phyloP scores from a whole-genome alignment of 805 yeast genomes.

The Tetrapisispora pingtungensis region DNA sequence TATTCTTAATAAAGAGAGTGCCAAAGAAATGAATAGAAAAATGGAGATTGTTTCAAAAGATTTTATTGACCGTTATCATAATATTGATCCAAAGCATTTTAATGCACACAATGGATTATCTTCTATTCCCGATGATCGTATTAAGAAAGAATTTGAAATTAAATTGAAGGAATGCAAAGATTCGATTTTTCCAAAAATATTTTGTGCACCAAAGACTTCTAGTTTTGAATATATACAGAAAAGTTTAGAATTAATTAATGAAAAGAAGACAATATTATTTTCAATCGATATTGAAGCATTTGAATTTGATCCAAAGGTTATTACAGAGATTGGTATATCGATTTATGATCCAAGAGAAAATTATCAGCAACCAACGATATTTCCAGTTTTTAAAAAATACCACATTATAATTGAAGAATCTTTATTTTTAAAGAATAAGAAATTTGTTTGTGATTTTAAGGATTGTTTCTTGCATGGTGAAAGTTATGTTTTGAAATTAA shows the following conservation, averaged over 20 bases:
- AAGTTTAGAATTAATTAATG: constrained; percentile 11
- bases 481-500: constrained; percentile 33
- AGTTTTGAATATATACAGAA: constrained; percentile 15
- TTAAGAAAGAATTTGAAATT: constrained; percentile 7
- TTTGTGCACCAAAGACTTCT: constrained; percentile 11
- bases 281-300: constrained; percentile 49
- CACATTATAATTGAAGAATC: constrained; percentile 39
- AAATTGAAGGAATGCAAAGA: constrained; percentile 10
- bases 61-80: neutral
- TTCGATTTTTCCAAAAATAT: constrained; percentile 18
- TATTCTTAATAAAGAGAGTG: constrained; percentile 5
- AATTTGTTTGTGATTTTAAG: constrained; percentile 44
- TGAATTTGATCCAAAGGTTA: constrained; percentile 33
- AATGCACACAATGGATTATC: neutral
- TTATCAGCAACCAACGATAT: constrained; percentile 16
- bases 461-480: constrained; percentile 40
- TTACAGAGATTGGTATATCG: constrained; percentile 50
- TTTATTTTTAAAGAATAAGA: constrained; percentile 36
- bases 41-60: neutral
- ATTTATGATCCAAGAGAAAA: constrained; percentile 46
- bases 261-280: constrained; percentile 28
- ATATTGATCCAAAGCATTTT: neutral
- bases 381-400: constrained; percentile 34
- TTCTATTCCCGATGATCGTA: neutral
- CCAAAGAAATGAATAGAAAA: constrained; percentile 4